These are phyloP conservation scores for Russula sp. DNA, from an alignment of 768 basidiomycete genomes.

Conservation along the genomic window DNA sequence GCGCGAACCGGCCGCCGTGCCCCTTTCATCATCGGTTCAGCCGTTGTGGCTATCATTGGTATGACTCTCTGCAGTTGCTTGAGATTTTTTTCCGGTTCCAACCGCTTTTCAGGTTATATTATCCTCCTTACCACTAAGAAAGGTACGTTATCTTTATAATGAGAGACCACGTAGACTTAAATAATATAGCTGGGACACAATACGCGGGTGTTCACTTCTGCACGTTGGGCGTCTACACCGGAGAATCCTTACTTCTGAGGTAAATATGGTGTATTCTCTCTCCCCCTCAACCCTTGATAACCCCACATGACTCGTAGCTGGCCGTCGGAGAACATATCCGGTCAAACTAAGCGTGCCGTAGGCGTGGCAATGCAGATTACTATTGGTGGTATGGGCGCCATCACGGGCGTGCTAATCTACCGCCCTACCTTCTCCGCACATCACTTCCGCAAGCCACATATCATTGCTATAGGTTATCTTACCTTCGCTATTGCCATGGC, in stretches of 20 bases:
- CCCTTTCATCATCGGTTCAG: constrained; percentile 52
- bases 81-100: not conserved
- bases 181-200: constrained; percentile 46
- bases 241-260: constrained; percentile 56
- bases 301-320: constrained; percentile 36
- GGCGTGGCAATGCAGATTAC: constrained; percentile 64
- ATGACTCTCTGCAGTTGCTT: constrained; percentile 15
- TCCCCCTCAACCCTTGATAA: not conserved
- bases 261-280: constrained; percentile 26
- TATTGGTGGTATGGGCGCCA: constrained; percentile 58
- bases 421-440: constrained; percentile 48
- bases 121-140: constrained; percentile 49
- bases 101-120: constrained; percentile 48
- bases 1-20: constrained; percentile 46
- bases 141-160: constrained; percentile 36
- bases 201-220: constrained; percentile 58
- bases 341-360: constrained; percentile 62
- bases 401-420: constrained; percentile 57
- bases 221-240: constrained; percentile 55
- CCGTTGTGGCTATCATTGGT: constrained; percentile 53
- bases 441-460: constrained; percentile 53
- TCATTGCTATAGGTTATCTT: constrained; percentile 59
- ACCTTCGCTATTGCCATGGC: constrained; percentile 47
- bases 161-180: not conserved
- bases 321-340: constrained; percentile 67